Conservation (phyloP, 106 monocot species). For the Acorus gramineus region DNA sequence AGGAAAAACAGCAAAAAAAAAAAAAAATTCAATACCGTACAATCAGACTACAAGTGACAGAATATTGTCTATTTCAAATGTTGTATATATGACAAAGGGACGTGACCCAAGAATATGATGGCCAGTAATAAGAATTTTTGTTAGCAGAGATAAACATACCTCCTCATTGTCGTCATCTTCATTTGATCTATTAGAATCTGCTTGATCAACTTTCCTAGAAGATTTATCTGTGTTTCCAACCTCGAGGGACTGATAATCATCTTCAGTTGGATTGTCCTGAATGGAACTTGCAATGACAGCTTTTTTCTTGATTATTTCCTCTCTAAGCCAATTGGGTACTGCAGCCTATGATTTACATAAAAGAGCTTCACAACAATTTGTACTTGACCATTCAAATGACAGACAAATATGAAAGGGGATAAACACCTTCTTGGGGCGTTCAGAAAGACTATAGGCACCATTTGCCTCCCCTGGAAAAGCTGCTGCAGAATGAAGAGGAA, state of each 20-base stretch:
- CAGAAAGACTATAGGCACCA: constrained; percentile 33
- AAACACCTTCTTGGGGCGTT: constrained; percentile 62
- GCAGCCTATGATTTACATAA: constrained; percentile 43
- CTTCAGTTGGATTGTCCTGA: constrained; percentile 19
- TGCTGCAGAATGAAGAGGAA: constrained; percentile 25
- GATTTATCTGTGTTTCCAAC: constrained; percentile 43
- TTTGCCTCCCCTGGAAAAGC: constrained; percentile 41
- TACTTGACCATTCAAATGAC: background rate
- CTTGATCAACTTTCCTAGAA: constrained; percentile 28
- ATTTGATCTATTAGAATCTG: constrained; percentile 58
- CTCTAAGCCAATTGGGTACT: constrained; percentile 95
- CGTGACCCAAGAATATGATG: too few relatives aligned
- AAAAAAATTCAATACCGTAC: too few relatives aligned
- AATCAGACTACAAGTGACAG: too few relatives aligned
- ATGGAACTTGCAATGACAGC: constrained; percentile 26
- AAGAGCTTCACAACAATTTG: background rate
- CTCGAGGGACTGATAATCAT: constrained; percentile 19
- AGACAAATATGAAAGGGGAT: background rate
- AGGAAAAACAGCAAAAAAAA: too few relatives aligned
- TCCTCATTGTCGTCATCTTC: constrained; percentile 89
- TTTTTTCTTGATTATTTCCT: constrained; percentile 93
- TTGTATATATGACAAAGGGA: too few relatives aligned
- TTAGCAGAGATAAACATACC: constrained; percentile 21
- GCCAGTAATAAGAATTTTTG: too few relatives aligned
- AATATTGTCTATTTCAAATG: too few relatives aligned